A percentile compares a stretch with the other conserved stretches of the same genome.
phyloP scores from a whole-genome alignment of 805 yeast species.

The Ogataea salicorniae region DNA sequence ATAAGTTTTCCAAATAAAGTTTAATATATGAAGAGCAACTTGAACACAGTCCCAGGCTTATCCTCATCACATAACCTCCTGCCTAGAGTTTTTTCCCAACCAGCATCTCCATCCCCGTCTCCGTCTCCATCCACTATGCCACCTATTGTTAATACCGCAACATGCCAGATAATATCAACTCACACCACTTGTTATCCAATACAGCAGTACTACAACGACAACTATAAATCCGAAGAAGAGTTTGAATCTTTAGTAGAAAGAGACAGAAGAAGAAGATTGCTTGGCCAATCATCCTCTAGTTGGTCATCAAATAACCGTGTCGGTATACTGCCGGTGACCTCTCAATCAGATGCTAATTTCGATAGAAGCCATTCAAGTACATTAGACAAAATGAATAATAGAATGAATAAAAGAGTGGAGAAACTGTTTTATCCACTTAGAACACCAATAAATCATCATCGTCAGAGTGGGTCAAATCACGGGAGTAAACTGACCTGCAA shows the following conservation, averaged over 20 bases:
- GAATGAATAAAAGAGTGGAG: constrained; percentile 10
- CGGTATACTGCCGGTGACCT: not conserved
- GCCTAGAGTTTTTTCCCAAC: not conserved
- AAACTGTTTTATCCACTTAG: constrained; percentile 19
- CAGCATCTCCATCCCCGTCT: not conserved
- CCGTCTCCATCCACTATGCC: not conserved
- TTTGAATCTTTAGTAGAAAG: not conserved
- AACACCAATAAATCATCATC: constrained; percentile 1
- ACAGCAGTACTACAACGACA: not conserved
- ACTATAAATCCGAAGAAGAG: constrained; percentile 5
- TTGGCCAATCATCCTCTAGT: not conserved
- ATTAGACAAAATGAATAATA: not conserved
- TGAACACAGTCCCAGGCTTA: not conserved
- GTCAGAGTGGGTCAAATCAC: not conserved
- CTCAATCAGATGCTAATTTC: not conserved
- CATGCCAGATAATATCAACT: not conserved
- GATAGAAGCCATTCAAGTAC: not conserved
- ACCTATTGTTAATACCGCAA: not conserved
- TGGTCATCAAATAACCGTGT: not conserved
- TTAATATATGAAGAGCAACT: not conserved
- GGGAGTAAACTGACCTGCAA: constrained; percentile 4
- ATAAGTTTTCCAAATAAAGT: not conserved
- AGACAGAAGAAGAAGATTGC: not conserved
- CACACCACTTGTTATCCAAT: not conserved
- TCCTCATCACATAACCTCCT: not conserved